Percentiles rank a stretch among this genome's conserved stretches.
Evolutionary conservation across 495 filamentous ascomycete genomes (phyloP).

Genomic region (Penicillium malachiteum): DNA sequence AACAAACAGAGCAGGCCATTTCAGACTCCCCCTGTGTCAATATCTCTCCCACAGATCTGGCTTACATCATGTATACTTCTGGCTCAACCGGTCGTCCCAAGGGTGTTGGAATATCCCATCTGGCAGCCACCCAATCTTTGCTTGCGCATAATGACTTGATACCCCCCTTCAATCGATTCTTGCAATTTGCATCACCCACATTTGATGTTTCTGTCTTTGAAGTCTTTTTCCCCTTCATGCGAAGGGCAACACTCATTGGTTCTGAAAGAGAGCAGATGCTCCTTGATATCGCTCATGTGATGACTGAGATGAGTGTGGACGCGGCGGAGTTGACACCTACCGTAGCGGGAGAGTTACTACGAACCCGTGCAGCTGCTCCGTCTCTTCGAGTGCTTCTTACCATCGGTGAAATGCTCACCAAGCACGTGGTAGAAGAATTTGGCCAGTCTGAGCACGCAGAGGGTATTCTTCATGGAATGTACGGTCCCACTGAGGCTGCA

Average conservation of each 20-base stretch:
- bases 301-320: conserved; percentile 66
- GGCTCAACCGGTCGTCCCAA: conserved; percentile 89
- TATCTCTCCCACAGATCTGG: conserved; percentile 47
- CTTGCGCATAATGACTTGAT: conserved; percentile 75
- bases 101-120: conserved; percentile 76
- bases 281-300: conserved; percentile 63
- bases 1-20: neutral
- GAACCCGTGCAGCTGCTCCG: conserved; percentile 59
- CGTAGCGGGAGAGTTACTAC: conserved; percentile 67
- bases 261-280: conserved; percentile 64
- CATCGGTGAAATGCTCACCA: conserved; percentile 85
- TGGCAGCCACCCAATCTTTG: conserved; percentile 70
- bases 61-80: conserved; percentile 90
- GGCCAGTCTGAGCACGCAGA: conserved; percentile 37
- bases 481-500: conserved; percentile 81
- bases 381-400: conserved; percentile 65
- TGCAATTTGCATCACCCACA: conserved; percentile 84
- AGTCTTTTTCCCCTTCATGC: conserved; percentile 76
- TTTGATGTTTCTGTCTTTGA: conserved; percentile 91
- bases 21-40: conserved; percentile 4
- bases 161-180: conserved; percentile 68
- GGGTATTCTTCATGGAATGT: conserved; percentile 77
- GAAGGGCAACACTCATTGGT: conserved; percentile 68
- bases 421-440: conserved; percentile 70
- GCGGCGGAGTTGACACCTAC: conserved; percentile 83